A percentile compares a stretch with the other conserved stretches of the same genome.
Conservation (phyloP, 1,284 basidiomycete species). For the Cerrena zonata region DNA sequence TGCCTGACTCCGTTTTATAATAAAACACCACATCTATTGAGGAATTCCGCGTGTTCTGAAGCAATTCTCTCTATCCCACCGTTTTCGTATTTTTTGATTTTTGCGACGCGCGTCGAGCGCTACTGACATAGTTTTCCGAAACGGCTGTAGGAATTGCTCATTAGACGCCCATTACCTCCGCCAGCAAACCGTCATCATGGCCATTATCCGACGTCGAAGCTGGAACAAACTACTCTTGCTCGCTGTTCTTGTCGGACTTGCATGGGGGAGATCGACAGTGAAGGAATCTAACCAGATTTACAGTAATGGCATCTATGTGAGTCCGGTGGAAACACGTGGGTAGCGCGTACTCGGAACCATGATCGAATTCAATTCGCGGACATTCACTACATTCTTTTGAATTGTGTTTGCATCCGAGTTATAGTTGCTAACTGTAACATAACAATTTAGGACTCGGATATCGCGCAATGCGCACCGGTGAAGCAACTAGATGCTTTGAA, state of each 20-base stretch:
- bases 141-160: no score
- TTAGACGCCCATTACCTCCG: neutral
- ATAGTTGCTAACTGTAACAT: neutral
- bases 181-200: neutral
- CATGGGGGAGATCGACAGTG: neutral
- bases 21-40: no score
- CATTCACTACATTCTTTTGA: neutral
- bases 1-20: no score
- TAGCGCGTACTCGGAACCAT: neutral
- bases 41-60: no score
- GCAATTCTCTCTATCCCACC: no score
- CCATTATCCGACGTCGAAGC: constrained; percentile 1
- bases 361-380: neutral
- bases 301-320: neutral
- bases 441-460: constrained; percentile 30
- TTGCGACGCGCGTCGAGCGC: no score
- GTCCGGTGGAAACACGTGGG: neutral
- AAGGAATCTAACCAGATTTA: neutral
- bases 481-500: constrained; percentile 56
- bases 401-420: neutral
- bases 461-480: constrained; percentile 41
- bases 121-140: no score
- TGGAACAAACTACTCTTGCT: neutral
- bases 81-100: no score
- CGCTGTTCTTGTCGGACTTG: neutral